Evolutionary conservation across 129 eudicot species (phyloP).

Genomic region (Logfia minima): DNA sequence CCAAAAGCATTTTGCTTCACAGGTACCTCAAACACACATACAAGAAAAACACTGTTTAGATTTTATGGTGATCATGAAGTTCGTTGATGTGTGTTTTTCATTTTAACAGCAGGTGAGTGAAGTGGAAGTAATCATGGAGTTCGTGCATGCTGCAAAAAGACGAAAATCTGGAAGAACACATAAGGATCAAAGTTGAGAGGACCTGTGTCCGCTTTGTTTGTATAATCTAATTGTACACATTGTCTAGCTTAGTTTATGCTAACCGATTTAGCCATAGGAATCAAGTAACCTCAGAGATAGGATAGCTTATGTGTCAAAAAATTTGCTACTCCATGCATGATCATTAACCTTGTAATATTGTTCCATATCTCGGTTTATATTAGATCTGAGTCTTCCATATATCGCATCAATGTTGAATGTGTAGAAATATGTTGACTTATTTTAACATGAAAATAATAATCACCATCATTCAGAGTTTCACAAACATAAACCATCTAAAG

Average conservation of each 20-base stretch:
- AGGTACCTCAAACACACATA: slow-evolving; percentile 45
- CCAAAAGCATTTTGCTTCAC: slow-evolving; percentile 90
- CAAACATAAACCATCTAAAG: too few relatives aligned
- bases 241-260: slow-evolving; percentile 36
- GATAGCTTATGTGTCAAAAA: slow-evolving; percentile 24
- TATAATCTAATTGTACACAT: slow-evolving; percentile 33
- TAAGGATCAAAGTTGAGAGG: slow-evolving; percentile 32
- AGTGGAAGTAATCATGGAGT: slow-evolving; percentile 77
- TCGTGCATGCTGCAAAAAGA: slow-evolving; percentile 75
- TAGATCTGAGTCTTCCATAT: not conserved
- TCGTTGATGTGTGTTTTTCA: slow-evolving; percentile 10
- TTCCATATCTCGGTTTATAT: slow-evolving; percentile 3
- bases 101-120: slow-evolving; percentile 70
- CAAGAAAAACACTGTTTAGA: not conserved
- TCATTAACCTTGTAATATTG: slow-evolving; percentile 39
- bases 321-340: slow-evolving; percentile 10
- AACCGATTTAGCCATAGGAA: slow-evolving; percentile 28
- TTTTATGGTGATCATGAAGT: slow-evolving; percentile 7
- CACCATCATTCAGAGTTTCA: too few relatives aligned
- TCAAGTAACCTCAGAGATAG: slow-evolving; percentile 31
- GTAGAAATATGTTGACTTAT: too few relatives aligned
- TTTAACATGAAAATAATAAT: too few relatives aligned
- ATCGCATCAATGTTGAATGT: slow-evolving; percentile 8
- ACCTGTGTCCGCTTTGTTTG: slow-evolving; percentile 19
- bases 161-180: slow-evolving; percentile 41